These are phyloP conservation scores for Hypholoma fasciculare DNA, from an alignment of 768 basidiomycete species.

Conservation along the genomic window DNA sequence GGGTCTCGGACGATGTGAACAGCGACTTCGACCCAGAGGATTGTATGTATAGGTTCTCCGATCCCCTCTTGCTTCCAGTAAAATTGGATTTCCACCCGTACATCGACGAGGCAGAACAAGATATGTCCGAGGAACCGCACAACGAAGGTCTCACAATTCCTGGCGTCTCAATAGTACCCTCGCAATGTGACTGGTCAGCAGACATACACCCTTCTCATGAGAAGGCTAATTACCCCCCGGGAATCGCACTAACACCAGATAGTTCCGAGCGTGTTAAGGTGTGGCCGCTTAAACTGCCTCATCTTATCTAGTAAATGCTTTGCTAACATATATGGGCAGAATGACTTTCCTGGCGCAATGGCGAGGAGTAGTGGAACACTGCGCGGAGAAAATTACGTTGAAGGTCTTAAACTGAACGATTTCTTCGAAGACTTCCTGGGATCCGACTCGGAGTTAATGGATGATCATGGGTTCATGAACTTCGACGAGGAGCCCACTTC, in stretches of 20 bases:
- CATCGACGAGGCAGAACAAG: neutral
- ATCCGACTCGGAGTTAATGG: neutral
- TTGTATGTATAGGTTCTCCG: no score
- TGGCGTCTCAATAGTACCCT: neutral
- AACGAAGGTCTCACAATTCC: neutral
- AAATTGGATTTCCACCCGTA: neutral
- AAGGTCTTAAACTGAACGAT: neutral
- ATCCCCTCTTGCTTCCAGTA: neutral
- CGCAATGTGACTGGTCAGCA: constrained; percentile 18
- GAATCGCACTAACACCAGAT: constrained; percentile 8
- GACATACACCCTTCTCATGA: constrained; percentile 17
- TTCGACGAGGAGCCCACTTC: constrained; percentile 8
- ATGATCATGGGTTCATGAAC: constrained; percentile 17
- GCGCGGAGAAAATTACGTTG: neutral
- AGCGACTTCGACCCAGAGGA: no score
- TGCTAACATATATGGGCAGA: neutral
- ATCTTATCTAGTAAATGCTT: no score
- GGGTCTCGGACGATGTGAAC: no score
- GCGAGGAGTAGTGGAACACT: neutral
- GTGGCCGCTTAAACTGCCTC: constrained; percentile 7
- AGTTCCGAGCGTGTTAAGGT: neutral
- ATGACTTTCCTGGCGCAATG: neutral
- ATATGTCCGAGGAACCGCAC: neutral
- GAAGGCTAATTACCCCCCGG: constrained; percentile 13
- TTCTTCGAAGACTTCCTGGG: constrained; percentile 4